A percentile compares a stretch with the other conserved stretches of the same genome.
These are phyloP conservation scores for Apophysomyces variabilis DNA, from an alignment of 371 early-diverging fungal species.

Conservation along the genomic window DNA sequence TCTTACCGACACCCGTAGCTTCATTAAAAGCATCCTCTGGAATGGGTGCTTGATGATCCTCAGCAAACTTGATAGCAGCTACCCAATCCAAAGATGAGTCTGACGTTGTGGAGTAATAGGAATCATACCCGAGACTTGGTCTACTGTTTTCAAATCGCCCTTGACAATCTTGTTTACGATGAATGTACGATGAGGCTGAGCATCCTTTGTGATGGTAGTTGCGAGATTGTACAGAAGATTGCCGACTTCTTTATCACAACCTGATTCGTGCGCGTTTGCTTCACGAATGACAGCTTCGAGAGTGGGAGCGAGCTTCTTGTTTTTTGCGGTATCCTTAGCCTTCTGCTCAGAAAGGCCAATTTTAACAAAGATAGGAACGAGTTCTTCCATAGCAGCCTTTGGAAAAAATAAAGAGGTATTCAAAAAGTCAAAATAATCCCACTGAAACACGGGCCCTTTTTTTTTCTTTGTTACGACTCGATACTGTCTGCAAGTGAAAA, in stretches of 20 bases:
- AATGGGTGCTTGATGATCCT: slow-evolving; percentile 57
- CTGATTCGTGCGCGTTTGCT: slow-evolving; percentile 65
- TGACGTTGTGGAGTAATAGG: background rate
- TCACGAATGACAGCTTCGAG: slow-evolving; percentile 69
- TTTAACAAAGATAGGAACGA: slow-evolving; percentile 73
- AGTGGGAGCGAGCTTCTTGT: slow-evolving; percentile 89
- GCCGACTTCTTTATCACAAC: slow-evolving; percentile 73
- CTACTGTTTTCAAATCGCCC: slow-evolving; percentile 74
- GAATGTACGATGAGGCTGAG: slow-evolving; percentile 73
- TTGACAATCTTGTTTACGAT: slow-evolving; percentile 76
- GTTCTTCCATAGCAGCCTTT: slow-evolving; percentile 46
- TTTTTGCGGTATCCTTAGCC: slow-evolving; percentile 93
- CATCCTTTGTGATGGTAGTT: slow-evolving; percentile 81
- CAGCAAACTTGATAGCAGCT: slow-evolving; percentile 92
- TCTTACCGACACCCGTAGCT: slow-evolving; percentile 90
- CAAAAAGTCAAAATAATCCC: too few relatives aligned
- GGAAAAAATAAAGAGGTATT: slow-evolving; percentile 12
- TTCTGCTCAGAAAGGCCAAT: slow-evolving; percentile 91
- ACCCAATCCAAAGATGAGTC: slow-evolving; percentile 12
- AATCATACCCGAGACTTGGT: slow-evolving; percentile 86
- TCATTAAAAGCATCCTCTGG: slow-evolving; percentile 74
- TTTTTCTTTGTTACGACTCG: too few relatives aligned
- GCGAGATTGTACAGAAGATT: slow-evolving; percentile 87
- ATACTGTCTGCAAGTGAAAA: background rate
- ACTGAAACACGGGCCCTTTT: too few relatives aligned